A percentile compares a stretch with the other conserved stretches of the same genome.
Evolutionary conservation across 352 stramenopile genomes (phyloP).

Genomic region (Phytophthora cryptogea): DNA sequence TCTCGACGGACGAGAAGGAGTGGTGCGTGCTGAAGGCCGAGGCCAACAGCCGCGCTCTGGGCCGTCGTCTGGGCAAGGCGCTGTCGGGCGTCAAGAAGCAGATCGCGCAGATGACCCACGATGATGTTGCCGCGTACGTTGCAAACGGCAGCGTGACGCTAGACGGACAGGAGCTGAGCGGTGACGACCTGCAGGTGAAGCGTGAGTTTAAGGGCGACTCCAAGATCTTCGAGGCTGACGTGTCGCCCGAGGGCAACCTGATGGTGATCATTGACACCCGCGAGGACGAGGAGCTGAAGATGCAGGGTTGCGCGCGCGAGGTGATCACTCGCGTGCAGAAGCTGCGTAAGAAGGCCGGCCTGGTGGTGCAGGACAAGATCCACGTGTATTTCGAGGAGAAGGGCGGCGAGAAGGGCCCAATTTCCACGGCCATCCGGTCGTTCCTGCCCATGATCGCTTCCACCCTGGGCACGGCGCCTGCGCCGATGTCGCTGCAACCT

Average conservation of each 20-base stretch:
- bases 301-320: conserved; percentile 94
- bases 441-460: conserved; percentile 62
- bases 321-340: conserved; percentile 99
- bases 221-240: conserved; percentile 92
- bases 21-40: conserved; percentile 95
- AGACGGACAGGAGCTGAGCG: conserved; percentile 69
- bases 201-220: conserved; percentile 93
- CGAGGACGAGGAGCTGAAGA: conserved; percentile 95
- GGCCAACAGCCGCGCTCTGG: conserved; percentile 94
- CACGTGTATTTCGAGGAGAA: conserved; percentile 95
- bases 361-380: conserved; percentile 95
- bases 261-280: conserved; percentile 96
- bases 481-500: conserved; percentile 63
- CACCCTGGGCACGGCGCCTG: conserved; percentile 63
- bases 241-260: conserved; percentile 89
- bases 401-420: conserved; percentile 47
- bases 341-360: conserved; percentile 95
- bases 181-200: conserved; percentile 95
- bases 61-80: conserved; percentile 97
- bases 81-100: conserved; percentile 92
- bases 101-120: conserved; percentile 70
- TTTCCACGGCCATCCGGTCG: conserved; percentile 64
- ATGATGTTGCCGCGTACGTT: conserved; percentile 71
- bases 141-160: conserved; percentile 85
- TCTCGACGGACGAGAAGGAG: conserved; percentile 89